Percentiles rank a stretch among this genome's conserved stretches.
Evolutionary conservation across 2,329 filamentous ascomycete species (phyloP).

Genomic region (Monosporascus sp.): DNA sequence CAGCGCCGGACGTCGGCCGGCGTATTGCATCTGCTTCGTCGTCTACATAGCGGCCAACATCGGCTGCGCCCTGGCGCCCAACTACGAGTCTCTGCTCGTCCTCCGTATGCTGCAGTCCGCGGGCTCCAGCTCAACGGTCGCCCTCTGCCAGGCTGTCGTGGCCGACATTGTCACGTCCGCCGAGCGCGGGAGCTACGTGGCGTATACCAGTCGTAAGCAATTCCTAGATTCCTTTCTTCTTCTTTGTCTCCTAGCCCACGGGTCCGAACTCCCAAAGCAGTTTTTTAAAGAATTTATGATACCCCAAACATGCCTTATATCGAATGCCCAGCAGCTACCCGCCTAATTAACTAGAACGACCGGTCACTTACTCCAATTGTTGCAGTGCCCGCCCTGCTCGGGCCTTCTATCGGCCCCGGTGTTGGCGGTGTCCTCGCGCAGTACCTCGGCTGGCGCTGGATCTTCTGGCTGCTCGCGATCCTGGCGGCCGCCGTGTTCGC

Average conservation of each 20-base stretch:
- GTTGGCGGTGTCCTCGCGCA: conserved; percentile 47
- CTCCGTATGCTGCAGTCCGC: conserved; percentile 45
- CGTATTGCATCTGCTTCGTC: conserved; percentile 40
- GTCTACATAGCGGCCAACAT: conserved; percentile 41
- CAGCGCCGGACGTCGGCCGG: conserved; percentile 38
- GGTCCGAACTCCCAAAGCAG: too few species aligned
- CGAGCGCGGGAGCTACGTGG: conserved; percentile 51
- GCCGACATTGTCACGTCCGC: conserved; percentile 50
- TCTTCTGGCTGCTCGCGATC: conserved; percentile 49
- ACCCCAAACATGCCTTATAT: too few species aligned
- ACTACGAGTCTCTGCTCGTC: conserved; percentile 38
- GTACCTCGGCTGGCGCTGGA: conserved; percentile 43
- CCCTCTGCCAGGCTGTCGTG: conserved; percentile 47
- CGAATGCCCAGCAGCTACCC: too few species aligned
- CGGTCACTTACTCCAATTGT: too few species aligned
- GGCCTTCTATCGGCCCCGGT: conserved; percentile 37
- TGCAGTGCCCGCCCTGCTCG: conserved; percentile 37
- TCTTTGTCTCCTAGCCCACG: too few species aligned
- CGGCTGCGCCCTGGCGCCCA: conserved; percentile 39
- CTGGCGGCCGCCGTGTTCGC: conserved; percentile 26
- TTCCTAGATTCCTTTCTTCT: too few species aligned
- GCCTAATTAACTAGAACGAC: too few species aligned
- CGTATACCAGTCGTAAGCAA: conserved; percentile 26
- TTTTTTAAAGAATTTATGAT: too few species aligned
- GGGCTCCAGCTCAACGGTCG: conserved; percentile 48